Evolutionary conservation across 305 asterid genomes (phyloP), one percentile per base, ranked within the genome.

Genomic region (Plantago coronopus): DNA sequence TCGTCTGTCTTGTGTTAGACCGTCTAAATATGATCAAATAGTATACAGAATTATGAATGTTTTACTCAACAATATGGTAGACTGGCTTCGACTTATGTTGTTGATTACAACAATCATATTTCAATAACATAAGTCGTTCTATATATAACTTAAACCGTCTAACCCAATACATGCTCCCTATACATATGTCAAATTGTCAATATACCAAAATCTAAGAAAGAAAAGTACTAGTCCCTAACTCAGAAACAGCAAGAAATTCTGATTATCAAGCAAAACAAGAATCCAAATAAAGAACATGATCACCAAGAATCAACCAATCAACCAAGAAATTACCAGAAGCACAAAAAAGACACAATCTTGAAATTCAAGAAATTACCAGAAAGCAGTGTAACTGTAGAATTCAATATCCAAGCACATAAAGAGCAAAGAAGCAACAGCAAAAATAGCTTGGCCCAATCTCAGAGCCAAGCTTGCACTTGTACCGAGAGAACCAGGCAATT

Each of bases 351-450:
- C 42, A 56, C 16, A 61, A 45, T 37, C 19, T 47, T 17, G 21
- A 47, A 54, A 58, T 15, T 16, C 59, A 18, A 16, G 45, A 14
- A 69, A 64, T 77, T 78, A 88, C 97, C 97, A 91, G 86, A 86
- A 91, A 68, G 97, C 79, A 67, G 97, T 86, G 69, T 86, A 93
- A 73, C 89, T 83, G 78, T 84, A 89, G 89, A 93, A 93, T 59
- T 89, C 79, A 61, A 93, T 79, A 72, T 78, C 91, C 69, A 85
- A 74, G 73, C 96, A 93, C 97, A 93, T 93, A 77, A 93, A 93
- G 18, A 89, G 91, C 74, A 93, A 73, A 1, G 98, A 89, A 74
- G 96, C 94, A 70, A 85, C 74, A 18, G 98, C 87, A 44, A 89
- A 89, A 17, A 81, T 19, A 45, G 89, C 78, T 69, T 89, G 97